Evolutionary conservation across 2,329 filamentous ascomycete genomes (phyloP).

Genomic region (Eutypella sp.): DNA sequence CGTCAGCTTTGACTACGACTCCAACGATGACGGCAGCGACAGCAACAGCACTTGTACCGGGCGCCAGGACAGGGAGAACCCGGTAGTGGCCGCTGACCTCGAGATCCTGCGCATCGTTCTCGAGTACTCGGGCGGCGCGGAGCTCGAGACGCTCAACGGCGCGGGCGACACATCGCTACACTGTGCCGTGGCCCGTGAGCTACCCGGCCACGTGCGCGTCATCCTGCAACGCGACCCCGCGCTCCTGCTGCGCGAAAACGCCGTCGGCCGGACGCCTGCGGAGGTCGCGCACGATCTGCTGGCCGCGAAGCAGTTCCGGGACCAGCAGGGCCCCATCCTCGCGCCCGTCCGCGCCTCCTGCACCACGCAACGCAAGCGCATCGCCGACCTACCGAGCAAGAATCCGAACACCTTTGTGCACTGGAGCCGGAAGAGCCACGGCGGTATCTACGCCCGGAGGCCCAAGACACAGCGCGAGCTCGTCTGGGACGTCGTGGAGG

Average conservation of each 20-base stretch:
- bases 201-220: slow-evolving; percentile 32
- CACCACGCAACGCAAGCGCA: neutral
- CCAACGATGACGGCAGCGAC: too few relatives aligned
- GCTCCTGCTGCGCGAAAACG: slow-evolving; percentile 67
- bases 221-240: slow-evolving; percentile 52
- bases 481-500: slow-evolving; percentile 20
- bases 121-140: slow-evolving; percentile 49
- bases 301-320: slow-evolving; percentile 33
- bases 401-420: slow-evolving; percentile 7
- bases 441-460: neutral
- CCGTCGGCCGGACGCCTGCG: slow-evolving; percentile 67
- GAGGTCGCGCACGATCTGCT: slow-evolving; percentile 60
- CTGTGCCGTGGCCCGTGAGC: slow-evolving; percentile 39
- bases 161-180: slow-evolving; percentile 64
- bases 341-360: slow-evolving; percentile 1
- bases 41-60: slow-evolving; percentile 20
- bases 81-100: too few relatives aligned
- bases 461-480: slow-evolving; percentile 9
- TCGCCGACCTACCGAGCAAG: slow-evolving; percentile 4
- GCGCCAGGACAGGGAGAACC: too few relatives aligned
- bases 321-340: slow-evolving; percentile 14
- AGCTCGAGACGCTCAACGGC: slow-evolving; percentile 56
- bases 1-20: too few relatives aligned
- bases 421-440: neutral
- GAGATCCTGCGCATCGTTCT: slow-evolving; percentile 46